Evolutionary conservation across 108 stramenopile genomes (phyloP), one percentile per base, ranked within the genome.

Genomic region (Skeletonema menzelii): DNA sequence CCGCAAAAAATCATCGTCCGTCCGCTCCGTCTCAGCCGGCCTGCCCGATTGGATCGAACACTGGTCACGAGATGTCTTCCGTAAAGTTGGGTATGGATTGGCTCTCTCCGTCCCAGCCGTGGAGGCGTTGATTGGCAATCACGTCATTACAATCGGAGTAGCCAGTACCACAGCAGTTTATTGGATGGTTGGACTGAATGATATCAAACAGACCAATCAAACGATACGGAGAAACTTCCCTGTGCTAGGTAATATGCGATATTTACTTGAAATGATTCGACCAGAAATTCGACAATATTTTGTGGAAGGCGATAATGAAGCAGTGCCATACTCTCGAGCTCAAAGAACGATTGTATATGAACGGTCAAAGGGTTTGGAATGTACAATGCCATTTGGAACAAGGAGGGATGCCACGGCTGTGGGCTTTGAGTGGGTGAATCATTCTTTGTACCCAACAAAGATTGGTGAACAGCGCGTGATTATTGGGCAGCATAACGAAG

Each of bases 241-340:
- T 1, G 88, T 96, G 5, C 65, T 96, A 27, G 92, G 91, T 12
- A 91, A 95, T 70, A 56, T 94, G 53, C 76, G 95, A 11, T 95
- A 94, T 69, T 27, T 94, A 13, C 35, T 94, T 13, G 93, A 96
- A 84, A 84, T 85, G 77, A 86, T 96, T 58, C 77, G 94, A n/a
- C 94, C 94, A 6, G 94, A 95, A 72, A 86, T 95, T 37, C 80
- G 89, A 14, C 94, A 95, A 49, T 86, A 83, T 64, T 85, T 95
- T 46, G 86, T 96, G 34, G 93, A 96, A 75, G 59, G 74, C 15
- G 93, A 94, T 76, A 70, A 75, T 56, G 91, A 94, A 32, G 87
- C 77, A 53, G 72, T 73, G 30, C 95, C 95, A 8, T 92, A 87
- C 66, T 80, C 82, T 70, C 76, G 95, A 22, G 71, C 69, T 27